phyloP scores from a whole-genome alignment of 495 filamentous ascomycete genomes.

The Echria macrotheca region DNA sequence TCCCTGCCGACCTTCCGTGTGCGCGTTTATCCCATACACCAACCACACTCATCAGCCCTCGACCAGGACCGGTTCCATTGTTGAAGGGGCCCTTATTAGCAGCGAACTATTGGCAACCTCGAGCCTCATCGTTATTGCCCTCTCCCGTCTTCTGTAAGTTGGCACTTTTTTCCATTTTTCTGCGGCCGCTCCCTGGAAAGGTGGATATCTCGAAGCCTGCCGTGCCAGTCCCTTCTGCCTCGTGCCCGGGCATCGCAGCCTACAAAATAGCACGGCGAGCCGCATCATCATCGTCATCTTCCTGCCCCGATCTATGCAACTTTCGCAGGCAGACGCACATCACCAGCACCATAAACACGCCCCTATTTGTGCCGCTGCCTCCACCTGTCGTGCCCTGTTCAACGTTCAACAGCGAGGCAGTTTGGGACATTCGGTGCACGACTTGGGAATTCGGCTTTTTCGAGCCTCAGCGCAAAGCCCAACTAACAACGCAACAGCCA shows the following conservation, averaged over 20 bases:
- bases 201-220: slow-evolving; percentile 11
- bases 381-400: background rate
- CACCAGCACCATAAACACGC: background rate
- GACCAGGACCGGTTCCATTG: slow-evolving; percentile 14
- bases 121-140: slow-evolving; percentile 8
- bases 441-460: slow-evolving; percentile 2
- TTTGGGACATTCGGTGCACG: too few species aligned
- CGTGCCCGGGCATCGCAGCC: background rate
- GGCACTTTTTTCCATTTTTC: background rate
- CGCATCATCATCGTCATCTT: slow-evolving; percentile 9
- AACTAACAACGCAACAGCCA: slow-evolving; percentile 2
- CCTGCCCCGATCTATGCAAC: background rate
- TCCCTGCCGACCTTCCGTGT: slow-evolving; percentile 18
- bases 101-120: slow-evolving; percentile 4
- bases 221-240: background rate
- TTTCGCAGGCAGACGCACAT: slow-evolving; percentile 6
- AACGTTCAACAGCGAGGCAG: background rate
- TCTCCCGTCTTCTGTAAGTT: slow-evolving; percentile 1
- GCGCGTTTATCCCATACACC: slow-evolving; percentile 21
- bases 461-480: slow-evolving; percentile 2
- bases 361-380: slow-evolving; percentile 1
- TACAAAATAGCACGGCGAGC: slow-evolving; percentile 12
- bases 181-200: slow-evolving; percentile 2
- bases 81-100: slow-evolving; percentile 4
- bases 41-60: slow-evolving; percentile 3